Base-by-base conservation (phyloP, 116 monocot species). In the Iris pallida region DNA sequence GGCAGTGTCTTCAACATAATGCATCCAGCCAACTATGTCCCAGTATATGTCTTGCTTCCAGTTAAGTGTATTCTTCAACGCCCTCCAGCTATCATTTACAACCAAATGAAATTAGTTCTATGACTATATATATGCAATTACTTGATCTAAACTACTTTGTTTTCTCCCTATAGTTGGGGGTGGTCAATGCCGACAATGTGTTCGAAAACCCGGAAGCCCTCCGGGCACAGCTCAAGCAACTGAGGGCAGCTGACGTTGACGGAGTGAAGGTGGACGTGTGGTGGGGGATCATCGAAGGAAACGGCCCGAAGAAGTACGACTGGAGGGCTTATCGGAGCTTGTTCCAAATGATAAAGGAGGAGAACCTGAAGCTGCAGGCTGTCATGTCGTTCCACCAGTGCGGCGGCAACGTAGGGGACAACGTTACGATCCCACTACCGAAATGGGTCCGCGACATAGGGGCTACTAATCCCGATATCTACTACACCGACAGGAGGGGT, bases 191-290 rank as follows among this genome's bases (percentile, higher is more conserved):
- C 6, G 76, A 80, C 16, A 76, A 73, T 73, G 45, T 15, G 30
- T 55, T 84, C 14, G 68, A 72, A 47, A 71, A 84, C 16, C 78
- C 75, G 9, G 68, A 71, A 5, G 75, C 45, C 8, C 47, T 66
- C 5, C 56, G 64, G 64, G 58, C 44, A 11, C 62, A 75, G 52
- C 75, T 85, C 9, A 72, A 70, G 71, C 40, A 66, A 20, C 73
- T 86, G 47, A 76, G 18, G 16, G 8, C 16, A 5, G 86, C 82
- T 0, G 61, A 40, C 0, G 86, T 86, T 0, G 82, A 86, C 19
- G 86, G 86, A 1, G 73, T 86, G 1, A 86, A 82, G 86, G 72
- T 82, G 16, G 86, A 86, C 6, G 81, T 81, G 2, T 86, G 86
- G 86, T 86, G 86, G 86, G 82, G 86, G 46, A 40, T 82, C 40